Evolutionary conservation across 2,329 filamentous ascomycete genomes (phyloP), one percentile per base, ranked within the genome.

Genomic region (Elsinoe australis): DNA sequence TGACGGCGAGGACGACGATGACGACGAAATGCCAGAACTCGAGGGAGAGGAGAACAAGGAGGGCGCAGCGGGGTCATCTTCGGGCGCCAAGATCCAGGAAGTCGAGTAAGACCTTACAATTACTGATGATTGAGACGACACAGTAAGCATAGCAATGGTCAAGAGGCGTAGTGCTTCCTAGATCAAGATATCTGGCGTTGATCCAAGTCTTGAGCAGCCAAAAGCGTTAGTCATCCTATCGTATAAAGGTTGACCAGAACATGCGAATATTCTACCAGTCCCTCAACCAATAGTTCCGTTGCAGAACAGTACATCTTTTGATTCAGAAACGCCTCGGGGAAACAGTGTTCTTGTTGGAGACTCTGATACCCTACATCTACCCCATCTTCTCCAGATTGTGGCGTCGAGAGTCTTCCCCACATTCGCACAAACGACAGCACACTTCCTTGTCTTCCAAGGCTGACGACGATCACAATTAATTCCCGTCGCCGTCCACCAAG

Each of bases 21-120:
- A 81, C 3, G 68, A 71, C n/a, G 68, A 90, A n/a, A 87, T 92
- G 80, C 86, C 87, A 49, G 78, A 78, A 56, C 39, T 44, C 15
- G 39, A 44, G n/a, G 45, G 32, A 15, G 33, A 24, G 14, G 78
- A 92, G 42, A 82, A 84, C 64, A 79, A 74, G 15, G 79, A 79
- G 50, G 74, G 73, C 31, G 19, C 33, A 10, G 21, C 41, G 15
- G 12, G 9, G 7, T n/a, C 41, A 28, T 10, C 31, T 10, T 32
- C 29, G 14, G 17, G 45, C 34, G 19, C 45, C 2, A 48, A 48
- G 31, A 48, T 48, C 15, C 19, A 48, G 22, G 45, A 48, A 22
- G 33, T 48, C 22, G 45, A 48, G 34, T 48, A 36, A 33, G 17
- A 12, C n/a, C 5, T 18, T 14, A 26, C 12, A 15, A 21, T 26